phyloP scores from a whole-genome alignment of 2,329 filamentous ascomycete genomes.

The Harringtonia lauricola region DNA sequence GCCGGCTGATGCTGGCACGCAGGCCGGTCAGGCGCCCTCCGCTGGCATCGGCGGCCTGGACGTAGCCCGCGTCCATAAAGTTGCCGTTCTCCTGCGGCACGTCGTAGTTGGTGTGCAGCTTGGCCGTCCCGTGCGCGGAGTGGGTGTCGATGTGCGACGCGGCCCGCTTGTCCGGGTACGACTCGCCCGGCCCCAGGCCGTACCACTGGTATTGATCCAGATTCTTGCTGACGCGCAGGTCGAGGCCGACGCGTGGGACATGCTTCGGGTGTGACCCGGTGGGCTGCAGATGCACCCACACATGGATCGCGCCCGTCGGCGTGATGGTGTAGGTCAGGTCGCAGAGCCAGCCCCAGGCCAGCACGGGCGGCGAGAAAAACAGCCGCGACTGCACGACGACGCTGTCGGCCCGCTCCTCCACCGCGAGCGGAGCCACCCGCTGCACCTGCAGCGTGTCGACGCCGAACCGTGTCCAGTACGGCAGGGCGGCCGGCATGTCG shows the following conservation, averaged over 20 bases:
- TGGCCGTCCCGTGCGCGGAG: constrained; percentile 26
- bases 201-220: constrained; percentile 45
- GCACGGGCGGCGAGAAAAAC: constrained; percentile 45
- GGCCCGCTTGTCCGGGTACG: constrained; percentile 51
- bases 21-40: background rate
- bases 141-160: constrained; percentile 42
- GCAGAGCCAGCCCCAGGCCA: constrained; percentile 46
- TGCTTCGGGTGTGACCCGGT: constrained; percentile 39
- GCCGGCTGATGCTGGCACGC: background rate
- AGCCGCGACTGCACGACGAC: constrained; percentile 31
- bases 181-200: constrained; percentile 52
- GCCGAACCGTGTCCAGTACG: constrained; percentile 46
- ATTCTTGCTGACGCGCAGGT: constrained; percentile 35
- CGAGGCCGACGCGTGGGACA: constrained; percentile 51
- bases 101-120: constrained; percentile 49
- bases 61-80: constrained; percentile 47
- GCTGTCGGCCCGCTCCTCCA: constrained; percentile 12
- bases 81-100: constrained; percentile 60
- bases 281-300: constrained; percentile 32
- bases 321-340: constrained; percentile 24
- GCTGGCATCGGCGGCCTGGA: constrained; percentile 17
- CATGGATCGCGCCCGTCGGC: constrained; percentile 28
- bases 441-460: constrained; percentile 34
- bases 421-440: constrained; percentile 8
- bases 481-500: constrained; percentile 40